Evolutionary conservation across 371 early-diverging fungal species (phyloP), one percentile per base, ranked within the genome.

Genomic region (Saksenaea oblongispora): DNA sequence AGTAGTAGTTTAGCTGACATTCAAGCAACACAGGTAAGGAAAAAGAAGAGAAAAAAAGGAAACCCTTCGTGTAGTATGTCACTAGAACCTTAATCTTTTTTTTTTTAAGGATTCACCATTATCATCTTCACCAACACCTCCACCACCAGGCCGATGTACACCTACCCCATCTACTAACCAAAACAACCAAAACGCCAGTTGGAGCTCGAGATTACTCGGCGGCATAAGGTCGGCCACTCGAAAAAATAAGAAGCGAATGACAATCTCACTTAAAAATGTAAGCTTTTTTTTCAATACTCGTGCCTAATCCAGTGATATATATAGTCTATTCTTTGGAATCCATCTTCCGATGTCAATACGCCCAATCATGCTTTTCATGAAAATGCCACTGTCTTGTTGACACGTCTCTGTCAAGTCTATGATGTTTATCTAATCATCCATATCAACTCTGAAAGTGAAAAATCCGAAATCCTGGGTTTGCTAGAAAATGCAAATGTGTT

Each of bases 251-350:
- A 72, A 54, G 61, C 54, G 64, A 27, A 70, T 81, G 70, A 81
- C 82, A 3, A 66, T 81, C 3, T 81, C 82, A 13, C 64, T 81
- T 17, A 81, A 81, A 54, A 81, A 81, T 58, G 82, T 76, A 75
- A 28, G 18, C 26, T 14, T 34, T 10, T 10, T n/a, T 37, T 5
- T 15, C 15, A 26, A 41, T 18, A 58, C 9, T 28, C 13, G 11
- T 18, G 18, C 36, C 42, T 41, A 18, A 18, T n/a, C 27, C 24
- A 37, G 11, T n/a, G 28, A 27, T 63, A n/a, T n/a, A 31, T 44
- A 3, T 61, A 82, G 83, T 76, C 78, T 53, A 69, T 79, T 5
- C 61, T 82, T 34, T 82, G 83, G 83, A 82, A 82, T 54, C 83
- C 83, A 35, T 82, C 83, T 11, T 72, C 78, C n/a, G 83, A 82